Percentiles rank a stretch among this genome's conserved stretches.
phyloP scores from a whole-genome alignment of 2,329 filamentous ascomycete species.

The Macrophomina tecta region DNA sequence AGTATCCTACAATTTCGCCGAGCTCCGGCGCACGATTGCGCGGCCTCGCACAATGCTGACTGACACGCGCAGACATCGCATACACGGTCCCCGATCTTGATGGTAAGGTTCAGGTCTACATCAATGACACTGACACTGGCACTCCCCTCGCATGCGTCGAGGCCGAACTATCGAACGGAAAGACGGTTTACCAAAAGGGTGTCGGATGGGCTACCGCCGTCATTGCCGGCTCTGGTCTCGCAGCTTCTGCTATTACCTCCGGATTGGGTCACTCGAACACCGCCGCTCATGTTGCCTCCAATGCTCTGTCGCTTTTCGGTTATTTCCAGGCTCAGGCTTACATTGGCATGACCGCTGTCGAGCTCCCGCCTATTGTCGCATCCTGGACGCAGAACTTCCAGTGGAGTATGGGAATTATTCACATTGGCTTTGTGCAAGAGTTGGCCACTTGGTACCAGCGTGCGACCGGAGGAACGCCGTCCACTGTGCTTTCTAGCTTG shows the following conservation, averaged over 20 bases:
- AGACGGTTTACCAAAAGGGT: conserved; percentile 86
- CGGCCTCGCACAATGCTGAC: conserved; percentile 10
- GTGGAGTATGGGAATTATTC: conserved; percentile 97
- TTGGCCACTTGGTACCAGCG: conserved; percentile 97
- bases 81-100: conserved; percentile 92
- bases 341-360: conserved; percentile 81
- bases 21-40: not conserved
- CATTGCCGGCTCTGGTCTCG: conserved; percentile 81
- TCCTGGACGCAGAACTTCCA: conserved; percentile 98
- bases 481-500: conserved; percentile 77
- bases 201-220: conserved; percentile 91
- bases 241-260: conserved; percentile 86
- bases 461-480: conserved; percentile 84
- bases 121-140: conserved; percentile 71
- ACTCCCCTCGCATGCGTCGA: conserved; percentile 82
- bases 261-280: conserved; percentile 92
- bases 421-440: conserved; percentile 81
- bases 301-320: conserved; percentile 89
- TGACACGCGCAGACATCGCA: conserved; percentile 65
- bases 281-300: conserved; percentile 90
- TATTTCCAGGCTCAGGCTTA: conserved; percentile 96
- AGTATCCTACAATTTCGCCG: conserved; percentile 32
- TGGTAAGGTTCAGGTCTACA: conserved; percentile 79
- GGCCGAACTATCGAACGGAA: conserved; percentile 85
- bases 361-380: conserved; percentile 83